Evolutionary conservation across 176 grass and related monocot species (phyloP), one percentile per base, ranked within the genome.

Genomic region (Tuctoria greenei): DNA sequence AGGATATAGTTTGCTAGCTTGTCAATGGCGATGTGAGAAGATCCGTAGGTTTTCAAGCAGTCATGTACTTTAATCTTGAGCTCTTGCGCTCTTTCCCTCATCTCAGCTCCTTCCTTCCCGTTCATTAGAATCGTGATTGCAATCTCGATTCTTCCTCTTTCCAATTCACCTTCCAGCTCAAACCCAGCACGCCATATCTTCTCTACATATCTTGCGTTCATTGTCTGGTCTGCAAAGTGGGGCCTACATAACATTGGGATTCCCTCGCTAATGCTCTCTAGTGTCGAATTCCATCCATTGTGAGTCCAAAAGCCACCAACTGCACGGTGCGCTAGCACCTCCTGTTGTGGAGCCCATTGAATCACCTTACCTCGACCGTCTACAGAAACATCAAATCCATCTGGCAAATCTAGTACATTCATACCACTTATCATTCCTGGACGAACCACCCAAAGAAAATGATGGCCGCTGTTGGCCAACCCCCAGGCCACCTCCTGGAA

Each of bases 401-500:
- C 11, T 0, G 49, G 61, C 1, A 66, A 23, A 20, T 66, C 8
- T 21, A 12, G 9, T 7, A n/a, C 54, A 25, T 24, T 57, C 7
- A 55, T 55, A 9, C 51, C 51, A 12, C 12, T 24, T 25, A 57
- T 25, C 54, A 57, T 57, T 24, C 54, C 54, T 4, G 21, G 60
- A 0, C 84, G 84, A 15, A 81, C 51, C 25, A 89, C 87, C 87
- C 82, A 85, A 0, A 89, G 78, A 4, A 89, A 89, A 9, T 58
- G 49, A 0, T 82, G 72, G 8, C 60, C 60, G 3, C 78, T 69
- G 67, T 37, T 68, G 4, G 72, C 76, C 20, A 89, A 4, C 0
- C 78, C 87, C 57, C 66, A 66, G 0, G 71, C 71, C 14, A 81
- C 27, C 37, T 89, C 87, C 8, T 2, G 3, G 23, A 89, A 72